Base-by-base conservation (phyloP, 129 eudicot species). In the Gnaphalium uliginosum region DNA sequence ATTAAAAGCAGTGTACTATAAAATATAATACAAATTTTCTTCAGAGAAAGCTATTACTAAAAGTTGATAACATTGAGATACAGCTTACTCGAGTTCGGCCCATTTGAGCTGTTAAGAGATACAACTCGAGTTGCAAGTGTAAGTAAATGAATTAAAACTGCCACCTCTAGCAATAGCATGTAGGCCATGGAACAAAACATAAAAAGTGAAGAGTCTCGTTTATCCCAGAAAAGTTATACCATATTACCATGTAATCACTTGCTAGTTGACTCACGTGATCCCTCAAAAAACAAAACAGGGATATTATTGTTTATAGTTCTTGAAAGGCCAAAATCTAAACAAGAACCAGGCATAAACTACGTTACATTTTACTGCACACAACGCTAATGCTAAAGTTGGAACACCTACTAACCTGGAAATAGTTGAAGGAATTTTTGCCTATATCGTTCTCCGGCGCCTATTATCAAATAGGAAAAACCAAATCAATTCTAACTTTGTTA, bases 381-480 rank as follows among this genome's bases (percentile, higher is more conserved):
- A 37, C 9, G 24, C 37, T 25, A 54, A 18, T 14, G n/a, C 23
- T 14, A 58, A 11, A 58, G 41, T 13, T 60, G 3, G 10, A 21
- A 41, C n/a, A 58, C n/a, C 29, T 41, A 74, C 77, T 68, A 68
- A 92, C 98, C 97, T 87, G 91, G 72, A 88, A 86, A 85, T 88
- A 94, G 82, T 90, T 90, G 96, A 82, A 94, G 33, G 98, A 94
- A 79, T 73, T 94, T 88, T 94, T 94, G 69, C 98, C 98, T 60
- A 90, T 90, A 67, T 94, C 98, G 19, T 94, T 94, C 21, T 90
- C 96, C 22, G 98, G 96, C 73, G 89, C 85, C 98, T 93, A 71
- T 74, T 41, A 85, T 65, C 51, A 82, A 10, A 73, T 27, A 78
- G 0, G 4, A 30, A 78, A 69, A 66, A 33, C 13, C 9, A 33